Evolutionary conservation across 495 filamentous ascomycete species (phyloP).

Genomic region (Coniosporium apollinis): DNA sequence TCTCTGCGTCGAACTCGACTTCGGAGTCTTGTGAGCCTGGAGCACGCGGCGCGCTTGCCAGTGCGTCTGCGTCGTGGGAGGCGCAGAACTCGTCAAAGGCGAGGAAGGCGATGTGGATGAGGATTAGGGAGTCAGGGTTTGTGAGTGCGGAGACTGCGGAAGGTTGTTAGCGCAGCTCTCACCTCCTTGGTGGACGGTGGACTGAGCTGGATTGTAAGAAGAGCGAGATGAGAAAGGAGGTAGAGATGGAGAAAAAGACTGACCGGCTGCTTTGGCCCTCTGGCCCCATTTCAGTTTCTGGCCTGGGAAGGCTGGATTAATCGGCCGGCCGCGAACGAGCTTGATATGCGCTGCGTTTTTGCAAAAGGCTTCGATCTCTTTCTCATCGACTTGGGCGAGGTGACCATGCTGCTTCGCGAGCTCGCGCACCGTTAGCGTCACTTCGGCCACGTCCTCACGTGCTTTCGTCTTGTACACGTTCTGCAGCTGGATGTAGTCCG

Average conservation of each 20-base stretch:
- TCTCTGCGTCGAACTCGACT: slow-evolving; percentile 15
- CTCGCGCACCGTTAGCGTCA: slow-evolving; percentile 48
- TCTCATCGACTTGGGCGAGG: slow-evolving; percentile 37
- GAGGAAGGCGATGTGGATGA: slow-evolving; percentile 59
- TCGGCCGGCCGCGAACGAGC: slow-evolving; percentile 49
- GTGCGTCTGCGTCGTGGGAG: slow-evolving; percentile 15
- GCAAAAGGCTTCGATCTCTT: slow-evolving; percentile 85
- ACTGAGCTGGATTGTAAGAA: neutral
- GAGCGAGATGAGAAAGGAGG: neutral
- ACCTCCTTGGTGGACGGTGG: slow-evolving; percentile 1
- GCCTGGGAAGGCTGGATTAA: slow-evolving; percentile 27
- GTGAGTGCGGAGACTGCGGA: slow-evolving; percentile 18
- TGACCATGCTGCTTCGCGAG: slow-evolving; percentile 37
- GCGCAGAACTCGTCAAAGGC: slow-evolving; percentile 39
- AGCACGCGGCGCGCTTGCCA: slow-evolving; percentile 9
- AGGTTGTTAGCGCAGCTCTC: slow-evolving; percentile 15
- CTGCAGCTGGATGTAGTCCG: slow-evolving; percentile 80
- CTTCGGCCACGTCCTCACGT: slow-evolving; percentile 59
- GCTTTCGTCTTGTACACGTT: slow-evolving; percentile 90
- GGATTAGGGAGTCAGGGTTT: slow-evolving; percentile 44
- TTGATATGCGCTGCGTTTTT: slow-evolving; percentile 91
- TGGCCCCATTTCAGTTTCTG: slow-evolving; percentile 21
- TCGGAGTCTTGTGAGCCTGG: slow-evolving; percentile 12
- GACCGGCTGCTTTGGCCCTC: slow-evolving; percentile 17
- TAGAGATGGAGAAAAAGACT: neutral